Evolutionary conservation across 306 rosid species (phyloP), one percentile per base, ranked within the genome.

Genomic region (Sphenostylis stenocarpa): DNA sequence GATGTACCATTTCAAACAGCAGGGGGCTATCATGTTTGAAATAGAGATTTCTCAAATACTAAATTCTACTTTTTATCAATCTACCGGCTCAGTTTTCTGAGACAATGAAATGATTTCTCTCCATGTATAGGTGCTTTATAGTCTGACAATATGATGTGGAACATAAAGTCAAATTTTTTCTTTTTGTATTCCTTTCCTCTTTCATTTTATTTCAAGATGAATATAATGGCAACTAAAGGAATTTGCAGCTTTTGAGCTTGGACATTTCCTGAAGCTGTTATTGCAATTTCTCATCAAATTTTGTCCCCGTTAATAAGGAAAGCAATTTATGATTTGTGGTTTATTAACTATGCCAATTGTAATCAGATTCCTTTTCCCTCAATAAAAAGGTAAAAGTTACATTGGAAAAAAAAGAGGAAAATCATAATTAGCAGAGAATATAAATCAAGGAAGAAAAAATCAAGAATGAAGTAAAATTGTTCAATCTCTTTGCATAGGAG

Each of bases 1-100:
- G 57, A 47, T 29, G 61, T 31, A 60, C 47, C 68, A 58, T 77
- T 67, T 39, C 44, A 64, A 55, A 57, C 48, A 75, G 29, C 26
- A 45, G 20, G 17, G 17, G 68, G 44, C 4, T 61, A 29, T 52
- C 70, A 31, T 29, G 66, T 60, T 60, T 29, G 38, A 26, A 28
- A 28, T 29, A 60, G 1, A 29, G 11, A 15, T 41, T 41, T 41
- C 15, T 12, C 39, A 29, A 60, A 29, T 60, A 28, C 41, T 31
- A 60, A 28, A 15, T 60, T 15, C 13, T 29, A 60, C 2, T 58
- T 60, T 14, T 15, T 28, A 28, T 57, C 19, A 57, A 57, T 14
- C 10, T n/a, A 57, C 19, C 4, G 6, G 19, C 19, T 12, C 17
- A 26, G 64, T 26, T 53, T 19, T 55, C 34, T 0, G 17, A 26